Evolutionary conservation across 768 basidiomycete genomes (phyloP).

Genomic region (Serendipita sp.): DNA sequence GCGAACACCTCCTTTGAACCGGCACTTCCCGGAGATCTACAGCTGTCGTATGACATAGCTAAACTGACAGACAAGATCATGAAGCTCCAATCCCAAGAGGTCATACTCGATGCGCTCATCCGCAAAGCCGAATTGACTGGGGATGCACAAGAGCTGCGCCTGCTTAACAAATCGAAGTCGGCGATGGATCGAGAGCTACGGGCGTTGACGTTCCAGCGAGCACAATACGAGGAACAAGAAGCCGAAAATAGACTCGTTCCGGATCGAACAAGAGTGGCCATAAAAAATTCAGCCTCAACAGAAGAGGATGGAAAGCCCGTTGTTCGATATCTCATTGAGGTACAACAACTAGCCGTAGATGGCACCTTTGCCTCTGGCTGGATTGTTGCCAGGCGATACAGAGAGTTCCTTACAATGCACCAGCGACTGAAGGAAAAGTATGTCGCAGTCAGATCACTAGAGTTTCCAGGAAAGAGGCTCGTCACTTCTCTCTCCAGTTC

Average conservation of each 20-base stretch:
- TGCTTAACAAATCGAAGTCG: slow-evolving; percentile 68
- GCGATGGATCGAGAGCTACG: slow-evolving; percentile 71
- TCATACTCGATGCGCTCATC: slow-evolving; percentile 73
- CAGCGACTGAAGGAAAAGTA: slow-evolving; percentile 69
- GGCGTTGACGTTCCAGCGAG: slow-evolving; percentile 74
- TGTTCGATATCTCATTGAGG: slow-evolving; percentile 80
- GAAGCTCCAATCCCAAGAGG: slow-evolving; percentile 64
- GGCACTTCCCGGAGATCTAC: slow-evolving; percentile 78
- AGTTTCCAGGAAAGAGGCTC: slow-evolving; percentile 88
- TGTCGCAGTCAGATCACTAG: slow-evolving; percentile 46
- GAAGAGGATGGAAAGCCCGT: slow-evolving; percentile 82
- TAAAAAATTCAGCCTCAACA: slow-evolving; percentile 66
- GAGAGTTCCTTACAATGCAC: slow-evolving; percentile 86
- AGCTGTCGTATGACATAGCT: slow-evolving; percentile 72
- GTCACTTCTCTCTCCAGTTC: slow-evolving; percentile 75
- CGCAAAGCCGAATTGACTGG: slow-evolving; percentile 92
- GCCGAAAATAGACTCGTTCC: slow-evolving; percentile 75
- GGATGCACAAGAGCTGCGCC: slow-evolving; percentile 66
- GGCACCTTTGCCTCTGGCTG: slow-evolving; percentile 73
- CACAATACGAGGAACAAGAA: slow-evolving; percentile 89
- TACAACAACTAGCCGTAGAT: slow-evolving; percentile 72
- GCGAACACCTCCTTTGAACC: slow-evolving; percentile 42
- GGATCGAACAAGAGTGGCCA: slow-evolving; percentile 66
- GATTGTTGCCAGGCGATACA: slow-evolving; percentile 87
- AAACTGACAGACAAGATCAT: slow-evolving; percentile 61